Evolutionary conservation across 306 rosid genomes (phyloP), one percentile per base, ranked within the genome.

Genomic region (Hylodesmum podocarpum): DNA sequence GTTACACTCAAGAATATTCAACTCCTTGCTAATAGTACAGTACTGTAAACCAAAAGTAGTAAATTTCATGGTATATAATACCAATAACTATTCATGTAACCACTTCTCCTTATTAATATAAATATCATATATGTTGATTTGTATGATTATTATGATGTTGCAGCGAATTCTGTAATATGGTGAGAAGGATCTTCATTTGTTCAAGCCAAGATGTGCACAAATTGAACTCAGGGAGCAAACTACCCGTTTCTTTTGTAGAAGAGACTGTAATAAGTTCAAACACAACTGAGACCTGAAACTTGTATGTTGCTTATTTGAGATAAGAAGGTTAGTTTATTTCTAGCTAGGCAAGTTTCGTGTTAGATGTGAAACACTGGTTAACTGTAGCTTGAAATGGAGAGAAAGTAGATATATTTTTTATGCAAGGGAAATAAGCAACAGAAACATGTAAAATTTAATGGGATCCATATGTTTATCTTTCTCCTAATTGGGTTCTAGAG

Each of bases 91-190:
- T 22, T 75, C 15, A n/a, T 65, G 5, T 34, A 46, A 40, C 34
- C 18, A 6, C 28, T 25, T 57, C 54, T 37, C 40, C 19, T 6
- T n/a, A 36, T 59, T 50, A 57, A 51, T 62, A 39, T 37, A 12
- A 65, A 40, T 66, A 33, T 16, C 16, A 64, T 37, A 15, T 36
- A 36, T 36, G 7, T 25, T 72, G 11, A 33, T 46, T 29, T 70
- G 4, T 70, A 22, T 44, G 29, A 19, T 29, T 43, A 7, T 76
- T 41, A 31, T 66, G 31, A 62, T 83, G 54, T 67, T 81, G 75
- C 87, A 96, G 99, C 57, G 97, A 92, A 76, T 96, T 96, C 84
- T 96, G 98, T 75, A 87, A 80, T 44, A 84, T 93, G 88, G 99
- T 91, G 72, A 89, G 85, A 74, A 91, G 97, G 81, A 96, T 96